Percentiles rank a stretch among this genome's conserved stretches.
Conservation (phyloP, 192 early-diverging fungal genomes). For the Mortierella hygrophila region DNA sequence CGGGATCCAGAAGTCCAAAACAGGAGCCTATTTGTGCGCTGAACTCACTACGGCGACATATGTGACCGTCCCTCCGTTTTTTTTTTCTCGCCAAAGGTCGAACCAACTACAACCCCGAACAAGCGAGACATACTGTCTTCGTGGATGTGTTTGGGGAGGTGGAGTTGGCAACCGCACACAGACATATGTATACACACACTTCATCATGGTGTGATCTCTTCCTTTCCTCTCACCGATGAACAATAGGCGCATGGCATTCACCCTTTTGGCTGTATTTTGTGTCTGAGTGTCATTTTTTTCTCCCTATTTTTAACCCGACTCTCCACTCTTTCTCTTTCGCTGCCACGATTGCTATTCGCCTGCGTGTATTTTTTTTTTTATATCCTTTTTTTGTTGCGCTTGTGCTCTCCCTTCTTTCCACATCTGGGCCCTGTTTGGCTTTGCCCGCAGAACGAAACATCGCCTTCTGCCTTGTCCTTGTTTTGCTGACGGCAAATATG, state of each 20-base stretch:
- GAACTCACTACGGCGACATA: background rate
- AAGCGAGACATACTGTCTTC: too few relatives aligned
- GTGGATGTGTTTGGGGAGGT: too few relatives aligned
- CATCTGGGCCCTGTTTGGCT: background rate
- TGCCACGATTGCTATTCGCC: background rate
- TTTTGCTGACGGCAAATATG: background rate
- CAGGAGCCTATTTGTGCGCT: background rate
- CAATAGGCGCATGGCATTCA: background rate
- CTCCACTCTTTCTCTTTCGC: background rate
- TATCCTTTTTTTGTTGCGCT: background rate
- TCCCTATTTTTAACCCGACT: background rate
- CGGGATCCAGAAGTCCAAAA: background rate
- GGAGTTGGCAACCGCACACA: background rate
- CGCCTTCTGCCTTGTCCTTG: background rate
- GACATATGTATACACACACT: background rate
- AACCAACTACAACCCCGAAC: background rate
- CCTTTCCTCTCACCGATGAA: background rate
- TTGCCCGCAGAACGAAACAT: background rate
- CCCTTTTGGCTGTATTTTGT: background rate
- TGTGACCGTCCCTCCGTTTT: slow-evolving; percentile 1
- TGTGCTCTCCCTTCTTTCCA: background rate
- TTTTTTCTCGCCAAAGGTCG: background rate
- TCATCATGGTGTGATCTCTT: too few relatives aligned
- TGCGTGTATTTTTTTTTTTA: background rate
- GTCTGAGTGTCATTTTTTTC: background rate